Conservation (phyloP, 2,329 filamentous ascomycete genomes). For the Talaromyces piceae region DNA sequence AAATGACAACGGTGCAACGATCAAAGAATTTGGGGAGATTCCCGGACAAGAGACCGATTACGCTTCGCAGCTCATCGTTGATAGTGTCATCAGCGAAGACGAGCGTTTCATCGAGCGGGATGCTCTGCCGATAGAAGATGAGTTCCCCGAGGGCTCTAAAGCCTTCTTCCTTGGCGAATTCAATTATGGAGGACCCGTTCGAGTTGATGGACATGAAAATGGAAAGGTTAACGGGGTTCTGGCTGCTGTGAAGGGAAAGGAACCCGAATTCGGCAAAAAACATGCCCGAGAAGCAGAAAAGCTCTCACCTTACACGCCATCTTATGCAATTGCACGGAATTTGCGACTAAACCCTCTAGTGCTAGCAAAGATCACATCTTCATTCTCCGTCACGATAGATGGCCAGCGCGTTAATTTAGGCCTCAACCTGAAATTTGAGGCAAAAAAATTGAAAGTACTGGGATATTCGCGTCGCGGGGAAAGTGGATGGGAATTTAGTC, state of each 20-base stretch:
- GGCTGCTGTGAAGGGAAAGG: slow-evolving; percentile 62
- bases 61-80: slow-evolving; percentile 84
- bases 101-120: slow-evolving; percentile 85
- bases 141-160: slow-evolving; percentile 74
- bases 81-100: slow-evolving; percentile 83
- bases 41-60: slow-evolving; percentile 81
- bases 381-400: slow-evolving; percentile 77
- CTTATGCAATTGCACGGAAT: slow-evolving; percentile 78
- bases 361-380: slow-evolving; percentile 91
- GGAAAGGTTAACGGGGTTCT: slow-evolving; percentile 74
- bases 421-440: slow-evolving; percentile 94
- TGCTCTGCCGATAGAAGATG: slow-evolving; percentile 81
- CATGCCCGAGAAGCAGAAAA: slow-evolving; percentile 66
- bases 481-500: slow-evolving; percentile 93
- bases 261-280: slow-evolving; percentile 71
- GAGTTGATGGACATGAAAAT: slow-evolving; percentile 65
- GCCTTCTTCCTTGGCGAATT: slow-evolving; percentile 94
- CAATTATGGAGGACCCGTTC: slow-evolving; percentile 83
- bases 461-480: slow-evolving; percentile 84
- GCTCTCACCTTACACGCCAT: slow-evolving; percentile 70
- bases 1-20: slow-evolving; percentile 78
- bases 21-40: slow-evolving; percentile 88
- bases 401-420: slow-evolving; percentile 83
- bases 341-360: slow-evolving; percentile 77
- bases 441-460: slow-evolving; percentile 87